Conservation (phyloP, 2,329 filamentous ascomycete species). For the Colletotrichum eleusines region DNA sequence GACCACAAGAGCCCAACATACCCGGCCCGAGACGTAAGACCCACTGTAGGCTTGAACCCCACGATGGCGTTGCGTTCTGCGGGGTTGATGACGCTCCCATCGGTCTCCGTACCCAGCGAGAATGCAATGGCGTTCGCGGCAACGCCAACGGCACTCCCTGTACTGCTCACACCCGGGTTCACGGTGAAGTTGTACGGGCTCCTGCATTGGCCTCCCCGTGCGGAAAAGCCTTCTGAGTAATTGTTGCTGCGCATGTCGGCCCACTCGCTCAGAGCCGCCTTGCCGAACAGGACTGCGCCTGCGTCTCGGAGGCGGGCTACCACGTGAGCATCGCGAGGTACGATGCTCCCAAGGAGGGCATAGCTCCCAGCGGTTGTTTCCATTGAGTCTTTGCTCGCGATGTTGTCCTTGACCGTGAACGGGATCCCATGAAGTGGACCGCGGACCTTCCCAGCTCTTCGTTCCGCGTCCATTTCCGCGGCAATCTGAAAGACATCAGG, state of each 20-base stretch:
- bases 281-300: conserved; percentile 77
- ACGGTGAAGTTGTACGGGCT: conserved; percentile 77
- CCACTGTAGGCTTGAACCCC: conserved; percentile 82
- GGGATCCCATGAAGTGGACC: conserved; percentile 81
- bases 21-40: conserved; percentile 73
- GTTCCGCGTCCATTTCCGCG: conserved; percentile 69
- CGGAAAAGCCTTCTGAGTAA: conserved; percentile 77
- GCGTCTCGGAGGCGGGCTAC: conserved; percentile 71
- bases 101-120: conserved; percentile 79
- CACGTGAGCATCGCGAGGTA: conserved; percentile 76
- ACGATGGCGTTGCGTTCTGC: conserved; percentile 77
- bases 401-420: conserved; percentile 81
- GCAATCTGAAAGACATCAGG: conserved; percentile 76
- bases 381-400: conserved; percentile 76
- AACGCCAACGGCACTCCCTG: conserved; percentile 74
- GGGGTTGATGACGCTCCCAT: conserved; percentile 79
- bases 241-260: conserved; percentile 77
- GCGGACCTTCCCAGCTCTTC: conserved; percentile 66
- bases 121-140: conserved; percentile 73
- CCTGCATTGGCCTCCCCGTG: conserved; percentile 72
- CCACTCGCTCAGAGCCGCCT: conserved; percentile 80
- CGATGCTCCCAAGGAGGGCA: conserved; percentile 73
- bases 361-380: conserved; percentile 80
- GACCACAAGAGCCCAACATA: conserved; percentile 5
- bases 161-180: conserved; percentile 77